Conservation (phyloP, 768 basidiomycete species). For the Peribolospora kevripleyi region DNA sequence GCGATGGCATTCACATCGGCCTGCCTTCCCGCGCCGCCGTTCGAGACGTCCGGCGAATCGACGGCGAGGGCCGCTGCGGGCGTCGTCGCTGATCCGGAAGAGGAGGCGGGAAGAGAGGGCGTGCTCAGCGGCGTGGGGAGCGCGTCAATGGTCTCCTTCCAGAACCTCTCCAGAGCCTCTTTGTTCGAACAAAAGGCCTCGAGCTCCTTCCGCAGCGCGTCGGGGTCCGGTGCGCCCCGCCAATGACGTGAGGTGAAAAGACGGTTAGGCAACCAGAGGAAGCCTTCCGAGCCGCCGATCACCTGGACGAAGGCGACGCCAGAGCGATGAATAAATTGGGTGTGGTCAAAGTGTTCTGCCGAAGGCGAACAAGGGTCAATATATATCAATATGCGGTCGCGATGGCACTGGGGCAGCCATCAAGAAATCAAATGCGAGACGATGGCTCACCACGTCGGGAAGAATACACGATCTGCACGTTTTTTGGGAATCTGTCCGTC, state of each 20-base stretch:
- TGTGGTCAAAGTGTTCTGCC: conserved; percentile 49
- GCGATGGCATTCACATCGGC: too few relatives aligned
- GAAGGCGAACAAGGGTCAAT: conserved; percentile 41
- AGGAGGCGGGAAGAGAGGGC: too few relatives aligned
- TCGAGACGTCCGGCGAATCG: too few relatives aligned
- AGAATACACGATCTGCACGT: background rate
- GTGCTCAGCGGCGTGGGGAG: too few relatives aligned
- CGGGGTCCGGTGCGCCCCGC: too few relatives aligned
- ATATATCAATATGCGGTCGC: conserved; percentile 15
- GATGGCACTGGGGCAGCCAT: conserved; percentile 7
- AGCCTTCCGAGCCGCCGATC: conserved; percentile 31
- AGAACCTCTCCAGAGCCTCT: too few relatives aligned
- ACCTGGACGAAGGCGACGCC: conserved; percentile 82
- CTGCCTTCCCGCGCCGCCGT: too few relatives aligned
- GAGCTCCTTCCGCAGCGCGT: too few relatives aligned
- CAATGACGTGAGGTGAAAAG: background rate
- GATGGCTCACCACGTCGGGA: conserved; percentile 3
- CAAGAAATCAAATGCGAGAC: conserved; percentile 2
- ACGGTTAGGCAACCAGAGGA: background rate
- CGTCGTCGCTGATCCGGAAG: too few relatives aligned
- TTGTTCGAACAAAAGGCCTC: too few relatives aligned
- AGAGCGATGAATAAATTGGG: conserved; percentile 75
- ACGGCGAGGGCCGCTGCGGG: too few relatives aligned
- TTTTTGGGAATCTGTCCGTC: background rate
- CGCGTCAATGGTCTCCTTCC: too few relatives aligned